These are phyloP conservation scores for Euphrasia arctica DNA, from an alignment of 305 asterid species.

Conservation along the genomic window DNA sequence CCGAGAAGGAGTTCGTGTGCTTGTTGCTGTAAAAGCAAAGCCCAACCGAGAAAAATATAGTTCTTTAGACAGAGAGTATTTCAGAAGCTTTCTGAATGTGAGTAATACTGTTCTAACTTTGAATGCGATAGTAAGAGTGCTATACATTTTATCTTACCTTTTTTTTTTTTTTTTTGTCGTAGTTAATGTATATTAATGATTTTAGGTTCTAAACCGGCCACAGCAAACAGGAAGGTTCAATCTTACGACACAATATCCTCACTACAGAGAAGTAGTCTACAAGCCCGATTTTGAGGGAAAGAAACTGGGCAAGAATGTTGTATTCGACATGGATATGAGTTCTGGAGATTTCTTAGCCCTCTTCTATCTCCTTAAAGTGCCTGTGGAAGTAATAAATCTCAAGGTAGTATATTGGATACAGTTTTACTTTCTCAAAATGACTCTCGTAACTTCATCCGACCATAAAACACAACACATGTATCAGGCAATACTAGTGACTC, in stretches of 20 bases:
- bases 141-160: background rate
- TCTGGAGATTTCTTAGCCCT: slow-evolving; percentile 92
- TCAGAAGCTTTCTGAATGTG: slow-evolving; percentile 66
- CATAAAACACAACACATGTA: too few relatives aligned
- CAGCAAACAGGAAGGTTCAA: slow-evolving; percentile 63
- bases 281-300: slow-evolving; percentile 55
- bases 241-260: slow-evolving; percentile 57
- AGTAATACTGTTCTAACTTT: slow-evolving; percentile 21
- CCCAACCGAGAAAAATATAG: slow-evolving; percentile 48
- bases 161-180: background rate
- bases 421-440: too few relatives aligned
- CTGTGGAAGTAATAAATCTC: slow-evolving; percentile 60
- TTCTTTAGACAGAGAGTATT: slow-evolving; percentile 54
- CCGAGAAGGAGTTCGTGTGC: slow-evolving; percentile 54
- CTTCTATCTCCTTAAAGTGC: slow-evolving; percentile 77
- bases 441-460: too few relatives aligned
- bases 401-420: slow-evolving; percentile 40
- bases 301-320: slow-evolving; percentile 55
- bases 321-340: slow-evolving; percentile 97
- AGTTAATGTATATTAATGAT: background rate
- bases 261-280: slow-evolving; percentile 48
- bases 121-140: background rate
- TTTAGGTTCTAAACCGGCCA: slow-evolving; percentile 64
- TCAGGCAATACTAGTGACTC: slow-evolving; percentile 76
- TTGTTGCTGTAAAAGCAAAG: slow-evolving; percentile 80